A percentile compares a stretch with the other conserved stretches of the same genome.
phyloP scores from a whole-genome alignment of 306 rosid species.

The Gillenia trifoliata region DNA sequence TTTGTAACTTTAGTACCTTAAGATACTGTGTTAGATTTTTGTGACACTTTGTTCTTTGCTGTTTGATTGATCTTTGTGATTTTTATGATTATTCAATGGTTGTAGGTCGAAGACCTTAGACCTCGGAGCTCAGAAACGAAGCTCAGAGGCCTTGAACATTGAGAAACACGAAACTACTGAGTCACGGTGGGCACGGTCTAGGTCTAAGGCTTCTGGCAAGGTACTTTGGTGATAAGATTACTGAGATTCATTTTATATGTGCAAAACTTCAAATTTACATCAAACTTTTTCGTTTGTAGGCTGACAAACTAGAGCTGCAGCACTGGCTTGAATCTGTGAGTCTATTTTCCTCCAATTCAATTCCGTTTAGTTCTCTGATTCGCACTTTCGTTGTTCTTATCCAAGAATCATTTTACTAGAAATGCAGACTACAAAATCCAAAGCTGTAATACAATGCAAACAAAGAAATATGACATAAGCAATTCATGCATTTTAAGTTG shows the following conservation, averaged over 20 bases:
- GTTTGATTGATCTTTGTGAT: not conserved
- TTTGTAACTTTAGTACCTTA: constrained; percentile 7
- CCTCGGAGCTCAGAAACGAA: constrained; percentile 36
- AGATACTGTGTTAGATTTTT: not conserved
- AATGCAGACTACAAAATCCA: no score
- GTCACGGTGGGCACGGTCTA: constrained; percentile 40
- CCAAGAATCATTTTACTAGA: no score
- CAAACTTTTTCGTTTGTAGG: constrained; percentile 5
- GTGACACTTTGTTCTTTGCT: not conserved
- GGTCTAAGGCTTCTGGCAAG: constrained; percentile 41
- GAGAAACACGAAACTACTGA: constrained; percentile 44
- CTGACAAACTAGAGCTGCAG: constrained; percentile 48
- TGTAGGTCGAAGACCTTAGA: constrained; percentile 57
- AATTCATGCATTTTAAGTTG: no score
- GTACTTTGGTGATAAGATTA: constrained; percentile 8
- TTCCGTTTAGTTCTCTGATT: no score
- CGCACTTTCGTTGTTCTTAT: no score
- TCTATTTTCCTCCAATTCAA: no score
- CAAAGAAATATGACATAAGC: no score
- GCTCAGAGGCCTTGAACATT: constrained; percentile 37
- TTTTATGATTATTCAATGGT: not conserved
- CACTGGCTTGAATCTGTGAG: constrained; percentile 63
- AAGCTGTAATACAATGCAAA: no score
- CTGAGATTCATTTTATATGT: not conserved
- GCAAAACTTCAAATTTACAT: not conserved